Base-by-base conservation (phyloP, 148 eudicot species). In the Limonium bicolor region DNA sequence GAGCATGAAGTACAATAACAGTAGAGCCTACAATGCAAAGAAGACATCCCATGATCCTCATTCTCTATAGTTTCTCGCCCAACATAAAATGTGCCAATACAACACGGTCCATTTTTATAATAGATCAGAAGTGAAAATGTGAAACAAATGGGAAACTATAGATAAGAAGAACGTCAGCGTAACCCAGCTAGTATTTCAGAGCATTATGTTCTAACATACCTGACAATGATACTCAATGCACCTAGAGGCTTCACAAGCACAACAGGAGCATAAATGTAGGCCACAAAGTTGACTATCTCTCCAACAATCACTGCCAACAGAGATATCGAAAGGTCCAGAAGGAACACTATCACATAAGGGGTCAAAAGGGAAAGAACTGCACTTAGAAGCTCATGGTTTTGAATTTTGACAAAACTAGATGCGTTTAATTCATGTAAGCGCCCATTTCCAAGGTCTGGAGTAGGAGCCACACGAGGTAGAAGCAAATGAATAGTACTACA, bases 241-340 rank as follows among this genome's bases (percentile, higher is more conserved):
- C 96, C 87, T 38, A 86, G 78, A 18, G 94, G 93, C 27, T 87
- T 86, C 61, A 82, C 96, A 46, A 86, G 88, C 54, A 73, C 94
- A 55, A 87, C 96, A 53, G 87, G 94, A 34, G 96, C 96, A 76
- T 86, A 86, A 6, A 78, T 76, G 58, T 79, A 79, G 47, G 94
- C 94, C 51, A 83, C 56, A 66, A 83, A 83, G 73, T 78, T 83
- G 42, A 84, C 84, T 46, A 79, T 57, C 59, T 83, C 94, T 61
- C 94, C 87, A 56, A 72, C 72, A 62, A 83, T 61, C 94, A 79
- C 94, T 83, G 84, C 48, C 56, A 49, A 57, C 31, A 44, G 34
- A n/a, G n/a, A n/a, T n/a, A n/a, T n/a, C n/a, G n/a, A n/a, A n/a
- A n/a, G n/a, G n/a, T n/a, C n/a, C n/a, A n/a, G n/a, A n/a, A n/a